Percentiles rank a stretch among this genome's conserved stretches.
Conservation (phyloP, 805 yeast species). For the Yarrowia osloensis region DNA sequence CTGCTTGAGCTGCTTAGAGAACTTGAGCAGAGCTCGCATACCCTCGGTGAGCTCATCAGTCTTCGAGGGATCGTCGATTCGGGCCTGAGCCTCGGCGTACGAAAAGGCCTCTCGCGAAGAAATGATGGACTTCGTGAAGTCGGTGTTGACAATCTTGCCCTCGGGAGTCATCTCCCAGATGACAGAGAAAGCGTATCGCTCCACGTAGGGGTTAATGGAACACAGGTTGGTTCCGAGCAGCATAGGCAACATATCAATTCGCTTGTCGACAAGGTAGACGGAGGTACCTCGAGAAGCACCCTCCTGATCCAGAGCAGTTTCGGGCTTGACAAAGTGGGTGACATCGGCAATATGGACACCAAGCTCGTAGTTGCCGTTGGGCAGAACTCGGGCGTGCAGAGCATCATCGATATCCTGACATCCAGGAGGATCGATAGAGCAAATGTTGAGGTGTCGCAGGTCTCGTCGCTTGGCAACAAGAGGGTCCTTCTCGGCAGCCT, state of each 20-base stretch:
- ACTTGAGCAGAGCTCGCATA: constrained; percentile 73
- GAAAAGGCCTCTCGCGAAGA: constrained; percentile 92
- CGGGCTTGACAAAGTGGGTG: constrained; percentile 92
- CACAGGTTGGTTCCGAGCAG: constrained; percentile 93
- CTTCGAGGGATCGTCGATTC: constrained; percentile 78
- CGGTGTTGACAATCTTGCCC: constrained; percentile 79
- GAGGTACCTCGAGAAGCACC: constrained; percentile 98
- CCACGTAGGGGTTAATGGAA: constrained; percentile 92
- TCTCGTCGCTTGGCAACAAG: constrained; percentile 66
- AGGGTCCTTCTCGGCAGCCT: constrained; percentile 37
- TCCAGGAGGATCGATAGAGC: constrained; percentile 96
- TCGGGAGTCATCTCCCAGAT: constrained; percentile 90
- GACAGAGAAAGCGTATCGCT: constrained; percentile 92
- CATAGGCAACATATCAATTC: constrained; percentile 98
- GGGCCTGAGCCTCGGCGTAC: constrained; percentile 86
- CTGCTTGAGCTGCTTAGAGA: constrained; percentile 85
- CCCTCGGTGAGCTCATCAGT: constrained; percentile 85
- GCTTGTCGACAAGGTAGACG: constrained; percentile 92
- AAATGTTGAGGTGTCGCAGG: constrained; percentile 82
- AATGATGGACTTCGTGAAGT: constrained; percentile 84
- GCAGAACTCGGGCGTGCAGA: constrained; percentile 76
- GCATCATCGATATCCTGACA: constrained; percentile 99
- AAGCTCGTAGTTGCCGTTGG: constrained; percentile 93
- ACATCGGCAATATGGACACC: constrained; percentile 99
- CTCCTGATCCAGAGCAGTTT: constrained; percentile 88